Conservation (phyloP, 305 asterid species). For the Petunia hybrid region DNA sequence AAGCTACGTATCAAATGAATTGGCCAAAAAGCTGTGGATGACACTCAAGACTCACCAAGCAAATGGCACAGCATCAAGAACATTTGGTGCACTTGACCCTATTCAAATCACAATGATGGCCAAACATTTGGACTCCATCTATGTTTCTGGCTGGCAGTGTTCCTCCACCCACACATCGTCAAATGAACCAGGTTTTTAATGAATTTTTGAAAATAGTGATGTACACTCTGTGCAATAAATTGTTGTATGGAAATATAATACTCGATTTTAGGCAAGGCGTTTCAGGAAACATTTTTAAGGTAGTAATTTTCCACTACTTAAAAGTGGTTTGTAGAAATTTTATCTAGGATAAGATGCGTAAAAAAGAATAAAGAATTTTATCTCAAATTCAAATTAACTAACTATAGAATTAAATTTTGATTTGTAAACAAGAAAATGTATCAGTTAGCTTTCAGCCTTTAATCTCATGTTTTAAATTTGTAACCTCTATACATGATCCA, state of each 20-base stretch:
- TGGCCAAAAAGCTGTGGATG: conserved; percentile 95
- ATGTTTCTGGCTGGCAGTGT: conserved; percentile 99
- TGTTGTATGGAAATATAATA: not conserved
- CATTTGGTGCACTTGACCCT: conserved; percentile 96
- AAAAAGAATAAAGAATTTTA: too few species aligned
- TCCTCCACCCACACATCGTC: conserved; percentile 85
- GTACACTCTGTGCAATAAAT: not conserved
- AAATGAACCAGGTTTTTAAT: too few species aligned
- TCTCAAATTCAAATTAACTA: too few species aligned
- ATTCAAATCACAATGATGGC: conserved; percentile 99
- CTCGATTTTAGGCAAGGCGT: not conserved
- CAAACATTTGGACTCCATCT: conserved; percentile 82
- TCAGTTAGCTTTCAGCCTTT: too few species aligned
- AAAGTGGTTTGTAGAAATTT: not conserved
- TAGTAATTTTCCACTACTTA: not conserved
- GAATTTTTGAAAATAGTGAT: not conserved
- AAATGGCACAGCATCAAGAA: conserved; percentile 85
- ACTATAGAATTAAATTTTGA: too few species aligned
- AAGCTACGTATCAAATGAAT: conserved; percentile 74
- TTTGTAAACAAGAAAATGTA: too few species aligned
- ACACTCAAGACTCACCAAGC: conserved; percentile 90
- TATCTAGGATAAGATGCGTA: not conserved
- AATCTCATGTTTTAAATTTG: too few species aligned
- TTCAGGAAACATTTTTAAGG: not conserved
- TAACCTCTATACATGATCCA: too few species aligned